Evolutionary conservation across 371 early-diverging fungal species (phyloP), one percentile per base, ranked within the genome.

Genomic region (Entomophthora muscae): DNA sequence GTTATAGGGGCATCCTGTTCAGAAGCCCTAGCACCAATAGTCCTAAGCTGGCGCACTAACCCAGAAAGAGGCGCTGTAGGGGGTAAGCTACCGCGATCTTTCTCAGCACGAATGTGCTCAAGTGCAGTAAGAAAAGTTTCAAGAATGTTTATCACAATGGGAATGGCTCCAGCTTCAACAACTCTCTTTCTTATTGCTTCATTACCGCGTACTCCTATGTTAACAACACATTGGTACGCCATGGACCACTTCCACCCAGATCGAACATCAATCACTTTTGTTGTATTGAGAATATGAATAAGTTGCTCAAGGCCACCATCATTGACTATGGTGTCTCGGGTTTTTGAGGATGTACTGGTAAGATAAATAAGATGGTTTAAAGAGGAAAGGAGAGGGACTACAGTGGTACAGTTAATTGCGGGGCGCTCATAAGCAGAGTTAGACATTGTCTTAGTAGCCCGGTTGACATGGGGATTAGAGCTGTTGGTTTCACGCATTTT

Each of bases 301-400:
- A 94, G 78, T 52, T 89, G 78, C 70, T 90, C 89, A 24, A 94
- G 71, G 12, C 90, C 94, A 29, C 94, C 94, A 77, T 94, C 94
- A 13, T 81, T 73, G 22, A 84, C 81, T 31, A 94, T 74, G 53
- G 86, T 81, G 61, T 85, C 83, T 63, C 90, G 81, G 23, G 91
- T 88, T 33, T 86, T 79, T 21, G 86, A 84, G 21, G 89, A 86
- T 3, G 89, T 83, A 32, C 83, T 81, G 0, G 91, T 91, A 63
- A 91, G 76, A 69, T 88, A 88, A 53, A 81, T 83, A 33, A 94
- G 83, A 75, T 92, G 86, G 64, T 85, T 86, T 22, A 94, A 79
- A 24, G 91, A 90, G 67, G 84, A 88, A 68, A 88, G 82, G 60
- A 94, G 79, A 32, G 93, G 86, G 66, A 88, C 73, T 53, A 83